phyloP scores from a whole-genome alignment of 164 flowering plant species.

The Cinnamomum micranthum region DNA sequence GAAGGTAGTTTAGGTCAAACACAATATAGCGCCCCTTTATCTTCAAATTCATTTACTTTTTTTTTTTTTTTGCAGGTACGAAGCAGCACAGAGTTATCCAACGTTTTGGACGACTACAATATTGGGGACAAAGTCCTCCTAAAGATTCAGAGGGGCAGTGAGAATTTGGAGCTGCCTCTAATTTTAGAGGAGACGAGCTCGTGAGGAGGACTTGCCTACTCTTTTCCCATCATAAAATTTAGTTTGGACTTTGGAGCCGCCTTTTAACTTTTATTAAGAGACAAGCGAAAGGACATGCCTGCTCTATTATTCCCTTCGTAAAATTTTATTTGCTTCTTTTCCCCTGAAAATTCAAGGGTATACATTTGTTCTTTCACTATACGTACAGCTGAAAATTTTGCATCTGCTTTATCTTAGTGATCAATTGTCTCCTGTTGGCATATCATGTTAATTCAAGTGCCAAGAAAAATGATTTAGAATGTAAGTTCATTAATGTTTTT shows the following conservation, averaged over 20 bases:
- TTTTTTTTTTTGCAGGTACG: constrained; percentile 49
- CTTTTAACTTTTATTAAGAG: constrained; percentile 53
- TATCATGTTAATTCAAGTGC: too few species aligned
- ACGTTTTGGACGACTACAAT: constrained; percentile 69
- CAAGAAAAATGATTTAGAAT: too few species aligned
- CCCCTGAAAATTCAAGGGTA: neutral
- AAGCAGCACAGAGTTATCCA: constrained; percentile 64
- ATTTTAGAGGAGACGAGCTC: constrained; percentile 47
- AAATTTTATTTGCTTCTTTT: neutral
- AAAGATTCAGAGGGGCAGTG: constrained; percentile 57
- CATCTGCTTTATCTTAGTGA: too few species aligned
- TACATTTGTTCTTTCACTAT: neutral
- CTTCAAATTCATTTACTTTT: neutral
- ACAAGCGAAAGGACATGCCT: constrained; percentile 27
- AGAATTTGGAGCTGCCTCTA: constrained; percentile 57
- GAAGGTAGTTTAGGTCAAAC: neutral
- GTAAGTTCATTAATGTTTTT: too few species aligned
- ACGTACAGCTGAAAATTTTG: too few species aligned
- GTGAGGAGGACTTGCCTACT: constrained; percentile 39
- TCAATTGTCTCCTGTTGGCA: too few species aligned
- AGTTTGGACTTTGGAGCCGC: constrained; percentile 33
- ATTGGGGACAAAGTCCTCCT: constrained; percentile 61
- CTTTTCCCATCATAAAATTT: constrained; percentile 74
- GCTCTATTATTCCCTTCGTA: constrained; percentile 31
- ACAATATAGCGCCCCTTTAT: too few species aligned